Base-by-base conservation (phyloP, 202 grass and related monocot species). In the Eragrostis tef region DNA sequence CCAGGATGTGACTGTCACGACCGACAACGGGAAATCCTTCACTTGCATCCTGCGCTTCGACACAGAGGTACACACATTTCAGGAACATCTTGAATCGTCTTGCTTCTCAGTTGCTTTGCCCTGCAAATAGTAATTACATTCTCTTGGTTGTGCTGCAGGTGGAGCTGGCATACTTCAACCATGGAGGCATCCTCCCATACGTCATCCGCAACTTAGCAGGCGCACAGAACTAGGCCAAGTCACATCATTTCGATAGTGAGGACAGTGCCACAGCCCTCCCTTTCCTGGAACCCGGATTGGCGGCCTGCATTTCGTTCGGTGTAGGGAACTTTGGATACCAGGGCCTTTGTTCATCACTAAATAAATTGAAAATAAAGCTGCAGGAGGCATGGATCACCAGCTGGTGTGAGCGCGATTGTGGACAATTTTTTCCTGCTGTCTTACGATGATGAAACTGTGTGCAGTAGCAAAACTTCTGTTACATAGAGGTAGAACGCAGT, bases 181-280 rank as follows among this genome's bases (percentile, higher is more conserved):
- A 97, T 29, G 94, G 94, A 29, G 94, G 94, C 11, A 97, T 97
- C 70, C 94, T 97, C 58, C 94, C 88, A 0, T 97, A 89, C 0
- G 92, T 94, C 51, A 92, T 97, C 75, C 92, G 92, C 50, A 91
- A 82, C 84, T 78, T 97, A 74, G 89, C 85, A 17, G 80, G 36
- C 67, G 57, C 77, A 4, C 86, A 94, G 24, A 87, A 90, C 24
- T 94, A 87, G 87, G 61, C 7, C 24, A 48, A 39, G 59, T 27
- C 10, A 45, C 13, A 14, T 11, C 22, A 24, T 65, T 81, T 70
- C 13, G 5, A 62, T n/a, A 15, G 25, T 3, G 54, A 68, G 0
- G 12, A 22, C 41, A 26, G 20, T 64, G 27, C 6, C 22, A 11
- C 60, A 60, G 59, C 49, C 74, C 67, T 11, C 14, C 31, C 5